Evolutionary conservation across 441 rosid genomes (phyloP), one percentile per base, ranked within the genome.

Genomic region (Biscutella laevigata): DNA sequence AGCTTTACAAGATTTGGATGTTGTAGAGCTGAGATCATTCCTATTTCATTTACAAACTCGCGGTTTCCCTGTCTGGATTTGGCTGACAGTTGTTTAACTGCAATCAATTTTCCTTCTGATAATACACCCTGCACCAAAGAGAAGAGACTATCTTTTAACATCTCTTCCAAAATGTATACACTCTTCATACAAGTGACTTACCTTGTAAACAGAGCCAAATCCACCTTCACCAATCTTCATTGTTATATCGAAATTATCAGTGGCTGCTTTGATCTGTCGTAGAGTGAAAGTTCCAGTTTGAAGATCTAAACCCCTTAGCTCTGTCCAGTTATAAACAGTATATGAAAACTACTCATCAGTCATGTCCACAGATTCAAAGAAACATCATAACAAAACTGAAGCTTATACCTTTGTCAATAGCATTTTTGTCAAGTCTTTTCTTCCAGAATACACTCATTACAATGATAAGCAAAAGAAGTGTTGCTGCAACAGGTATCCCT

Each of bases 1-100:
- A 90, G 70, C 72, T 82, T 86, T 32, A 86, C 94, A 33, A 90
- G 91, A 73, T 90, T 90, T 22, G 94, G 94, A 75, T 90, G 97
- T 57, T 86, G 94, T 59, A 77, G 63, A 3, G 86, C 94, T 41
- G 98, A 90, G 45, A 90, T 82, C 94, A 86, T 72, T 69, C 98
- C 94, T 61, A 86, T 75, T 57, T 86, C 95, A 13, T 55, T 67
- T 12, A 67, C 68, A 48, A 61, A 67, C 51, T 67, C 72, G 7
- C 72, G 72, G 20, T 74, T 83, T 33, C 95, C 95, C 50, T 83
- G 95, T 61, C 63, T 86, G 2, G 89, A 86, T 65, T 75, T 86
- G 35, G 92, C 61, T 2, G 95, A 86, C 36, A 83, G 67, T 60
- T 81, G 85, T 62, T 81, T 86, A 27, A 86, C 89, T 4, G 92